Evolutionary conservation across 768 basidiomycete species (phyloP), one percentile per base, ranked within the genome.

Genomic region (Tricholoma sp.): DNA sequence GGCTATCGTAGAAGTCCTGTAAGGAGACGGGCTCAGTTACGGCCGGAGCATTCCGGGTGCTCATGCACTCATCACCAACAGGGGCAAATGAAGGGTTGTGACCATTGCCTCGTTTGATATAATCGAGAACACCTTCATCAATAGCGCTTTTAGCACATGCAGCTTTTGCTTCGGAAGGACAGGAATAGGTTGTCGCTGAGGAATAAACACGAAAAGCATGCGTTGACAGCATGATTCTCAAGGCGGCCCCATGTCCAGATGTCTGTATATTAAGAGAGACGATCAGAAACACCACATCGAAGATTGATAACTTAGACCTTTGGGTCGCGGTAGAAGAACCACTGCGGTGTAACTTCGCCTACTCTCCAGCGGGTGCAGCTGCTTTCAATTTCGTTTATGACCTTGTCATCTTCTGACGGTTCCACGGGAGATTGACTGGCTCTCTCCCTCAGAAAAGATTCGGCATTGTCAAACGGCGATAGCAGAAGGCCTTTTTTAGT

Each of bases 1-100:
- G 77, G 12, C 80, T 66, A n/a, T 85, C 85, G 61, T 79, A 86
- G 66, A 84, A 89, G 1, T 68, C 68, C 57, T 85, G 83, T 1
- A 89, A 68, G 0, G 77, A 74, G 41, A 76, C 67, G 2, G 71
- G 47, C 8, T 3, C n/a, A 13, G 24, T 3, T 31, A 24, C 3
- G 17, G 13, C 29, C 6, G n/a, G 29, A n/a, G 20, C 18, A 11
- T 31, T 12, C 29, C 29, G 20, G 3, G 11, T 44, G 9, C 8
- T 41, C 12, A 53, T n/a, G 31, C 20, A 3, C 5, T 42, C 41
- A 18, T 32, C 52, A 39, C 13, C 36, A 3, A 70, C 58, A 4
- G 76, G 78, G 15, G 65, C 67, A 10, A 8, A 32, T 8, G n/a
- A 13, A 32, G 47, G 31, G 0, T 68, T 72, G 60, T 82, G 81